Evolutionary conservation across 2,329 filamentous ascomycete genomes (phyloP), one percentile per base, ranked within the genome.

Genomic region (Cladosporium sp.): DNA sequence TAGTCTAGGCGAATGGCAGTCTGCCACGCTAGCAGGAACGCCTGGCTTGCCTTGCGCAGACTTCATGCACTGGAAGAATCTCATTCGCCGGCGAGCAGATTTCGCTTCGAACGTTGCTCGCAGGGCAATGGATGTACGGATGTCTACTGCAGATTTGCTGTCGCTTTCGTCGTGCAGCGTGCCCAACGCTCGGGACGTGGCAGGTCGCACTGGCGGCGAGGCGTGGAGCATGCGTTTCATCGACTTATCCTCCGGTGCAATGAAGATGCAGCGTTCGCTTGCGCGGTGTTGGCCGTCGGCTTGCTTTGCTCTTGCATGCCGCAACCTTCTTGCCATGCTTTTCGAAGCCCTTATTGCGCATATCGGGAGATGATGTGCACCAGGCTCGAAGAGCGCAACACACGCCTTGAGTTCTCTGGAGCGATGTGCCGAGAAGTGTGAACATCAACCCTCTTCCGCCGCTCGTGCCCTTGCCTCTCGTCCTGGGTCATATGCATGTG

Each of bases 381-480:
- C 55, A 37, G 11, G 14, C 55, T 57, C 33, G 33, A 57, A 37
- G 10, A 40, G 55, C 33, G 33, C 28, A 10, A 29, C 33, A 21
- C 52, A 31, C 28, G 52, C 31, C 52, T 55, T 31, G 28, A 31
- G 18, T 55, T 23, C 29, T 21, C 23, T 31, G 2, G 46, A 29
- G 29, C 52, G 52, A 55, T 55, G 52, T 55, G 52, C 52, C 29
- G 52, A 33, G 33, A 29, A 31, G 28, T 55, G 52, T 55, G 40
- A 46, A 55, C 28, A 31, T 16, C 28, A n/a, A 55, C 18, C 18
- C 37, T 31, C 29, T 23, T 33, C 8, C 18, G 28, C 21, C 29
- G 63, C 63, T 65, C 55, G 63, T 60, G 44, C 63, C 55, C 57
- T 65, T 65, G 56, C 63, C 50, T 60, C 26, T 35, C 35, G 40